phyloP scores from a whole-genome alignment of 768 basidiomycete genomes.

The Steccherinum ochraceum region DNA sequence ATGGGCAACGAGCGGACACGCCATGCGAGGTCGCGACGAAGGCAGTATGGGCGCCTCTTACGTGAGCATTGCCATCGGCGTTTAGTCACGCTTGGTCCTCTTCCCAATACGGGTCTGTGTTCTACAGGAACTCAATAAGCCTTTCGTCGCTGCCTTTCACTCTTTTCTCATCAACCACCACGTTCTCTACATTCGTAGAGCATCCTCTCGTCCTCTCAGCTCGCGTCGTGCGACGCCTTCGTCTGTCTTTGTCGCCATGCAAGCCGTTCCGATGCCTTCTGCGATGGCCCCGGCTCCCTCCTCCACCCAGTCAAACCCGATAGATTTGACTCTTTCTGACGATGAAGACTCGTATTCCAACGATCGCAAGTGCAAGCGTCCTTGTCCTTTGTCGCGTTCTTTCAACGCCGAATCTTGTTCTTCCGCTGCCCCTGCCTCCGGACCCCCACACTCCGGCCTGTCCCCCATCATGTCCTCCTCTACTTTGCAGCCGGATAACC shows the following conservation, averaged over 20 bases:
- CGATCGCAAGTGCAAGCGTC: conserved; percentile 16
- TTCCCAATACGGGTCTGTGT: background rate
- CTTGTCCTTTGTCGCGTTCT: conserved; percentile 12
- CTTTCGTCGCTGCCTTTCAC: background rate
- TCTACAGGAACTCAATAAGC: background rate
- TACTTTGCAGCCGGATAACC: conserved; percentile 14
- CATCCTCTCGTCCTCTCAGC: background rate
- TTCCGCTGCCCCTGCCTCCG: background rate
- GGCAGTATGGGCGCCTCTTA: no score
- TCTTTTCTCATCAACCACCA: background rate
- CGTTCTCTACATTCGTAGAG: background rate
- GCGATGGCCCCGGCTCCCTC: background rate
- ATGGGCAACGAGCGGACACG: no score
- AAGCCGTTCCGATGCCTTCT: background rate
- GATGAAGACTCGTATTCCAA: conserved; percentile 41
- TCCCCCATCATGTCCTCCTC: conserved; percentile 23
- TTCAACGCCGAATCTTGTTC: conserved; percentile 17
- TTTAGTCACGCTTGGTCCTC: no score
- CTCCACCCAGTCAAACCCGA: conserved; percentile 37
- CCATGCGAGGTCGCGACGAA: no score
- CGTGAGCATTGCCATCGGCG: no score
- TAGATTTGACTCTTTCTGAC: conserved; percentile 70
- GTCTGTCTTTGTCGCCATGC: background rate
- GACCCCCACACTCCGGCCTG: conserved; percentile 18
- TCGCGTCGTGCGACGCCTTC: background rate